Base-by-base conservation (phyloP, 441 rosid genomes). In the Croton setiger region DNA sequence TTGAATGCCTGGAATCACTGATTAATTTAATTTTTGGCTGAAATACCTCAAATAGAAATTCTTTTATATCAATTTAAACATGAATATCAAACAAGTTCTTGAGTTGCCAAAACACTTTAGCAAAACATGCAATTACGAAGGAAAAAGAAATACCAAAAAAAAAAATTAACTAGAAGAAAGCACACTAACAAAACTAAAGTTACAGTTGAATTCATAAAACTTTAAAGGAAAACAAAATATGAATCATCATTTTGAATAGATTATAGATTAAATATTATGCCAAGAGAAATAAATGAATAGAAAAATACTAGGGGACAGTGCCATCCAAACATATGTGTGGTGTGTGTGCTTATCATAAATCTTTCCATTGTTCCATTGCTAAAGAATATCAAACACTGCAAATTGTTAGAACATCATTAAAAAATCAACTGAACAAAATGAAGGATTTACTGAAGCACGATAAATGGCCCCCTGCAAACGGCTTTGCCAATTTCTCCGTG, bases 401-500 rank as follows among this genome's bases (percentile, higher is more conserved):
- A 37, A 9, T 51, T 37, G 3, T 59, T 21, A 48, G n/a, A 58
- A 20, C 18, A 13, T 20, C 7, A 14, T 3, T 17, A n/a, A 21
- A 66, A 35, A 44, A 63, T 10, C 48, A 53, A 52, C 56, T 69
- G 39, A 67, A 20, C 47, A 39, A 75, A 64, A 75, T 31, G 59
- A 66, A 77, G 43, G 47, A 74, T 49, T 63, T 88, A 96, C 99
- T 80, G 98, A 96, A 74, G 93, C 89, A 85, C 81, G 88, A 76
- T 96, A 91, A 71, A 88, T 88, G 72, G 97, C 97, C 31, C 93
- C 93, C 79, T 86, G 98, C 83, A 96, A 82, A 68, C 94, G 93
- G 69, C 80, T 88, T 78, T 88, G 90, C 99, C 99, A 96, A 70
- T 77, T 83, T 80, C 83, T 86, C 76, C 78, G 80, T 52, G 86